Conservation (phyloP, 2,329 filamentous ascomycete genomes). For the Xylariaceae sp. region DNA sequence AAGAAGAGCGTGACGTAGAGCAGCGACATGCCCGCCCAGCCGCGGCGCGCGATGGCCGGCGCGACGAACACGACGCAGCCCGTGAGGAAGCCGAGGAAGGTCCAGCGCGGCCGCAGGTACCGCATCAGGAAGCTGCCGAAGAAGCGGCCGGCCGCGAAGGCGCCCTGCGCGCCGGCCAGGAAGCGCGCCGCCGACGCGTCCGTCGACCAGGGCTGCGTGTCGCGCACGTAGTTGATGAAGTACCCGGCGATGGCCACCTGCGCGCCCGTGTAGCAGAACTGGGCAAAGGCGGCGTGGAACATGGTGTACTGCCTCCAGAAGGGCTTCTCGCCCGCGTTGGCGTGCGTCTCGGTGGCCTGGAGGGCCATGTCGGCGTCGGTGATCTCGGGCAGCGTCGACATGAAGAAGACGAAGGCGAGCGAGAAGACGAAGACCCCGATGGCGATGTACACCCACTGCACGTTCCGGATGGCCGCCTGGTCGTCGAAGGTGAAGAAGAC, state of each 20-base stretch:
- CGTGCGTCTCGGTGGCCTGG: conserved; percentile 47
- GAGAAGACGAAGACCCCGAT: conserved; percentile 65
- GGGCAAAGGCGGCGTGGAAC: conserved; percentile 67
- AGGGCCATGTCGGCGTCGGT: conserved; percentile 59
- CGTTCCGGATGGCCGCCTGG: conserved; percentile 51
- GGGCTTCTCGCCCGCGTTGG: conserved; percentile 50
- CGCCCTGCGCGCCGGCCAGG: conserved; percentile 66
- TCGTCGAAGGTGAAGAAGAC: conserved; percentile 63
- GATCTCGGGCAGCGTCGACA: conserved; percentile 63
- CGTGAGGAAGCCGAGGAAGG: conserved; percentile 60
- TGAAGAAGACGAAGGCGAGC: conserved; percentile 58
- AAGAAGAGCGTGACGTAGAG: conserved; percentile 69
- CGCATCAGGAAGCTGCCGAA: conserved; percentile 60
- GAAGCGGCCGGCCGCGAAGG: conserved; percentile 67
- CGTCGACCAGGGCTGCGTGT: conserved; percentile 46
- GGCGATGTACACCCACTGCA: conserved; percentile 70
- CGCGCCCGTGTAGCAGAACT: conserved; percentile 72
- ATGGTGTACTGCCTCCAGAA: conserved; percentile 65
- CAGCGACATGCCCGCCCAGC: conserved; percentile 48
- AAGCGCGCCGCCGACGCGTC: conserved; percentile 53
- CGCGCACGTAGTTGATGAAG: conserved; percentile 67
- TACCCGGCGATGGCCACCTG: conserved; percentile 60
- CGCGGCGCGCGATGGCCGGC: conserved; percentile 38
- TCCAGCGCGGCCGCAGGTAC: conserved; percentile 54
- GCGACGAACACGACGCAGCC: conserved; percentile 56